Base-by-base conservation (phyloP, 768 basidiomycete species). In the Auricularia heimuer region DNA sequence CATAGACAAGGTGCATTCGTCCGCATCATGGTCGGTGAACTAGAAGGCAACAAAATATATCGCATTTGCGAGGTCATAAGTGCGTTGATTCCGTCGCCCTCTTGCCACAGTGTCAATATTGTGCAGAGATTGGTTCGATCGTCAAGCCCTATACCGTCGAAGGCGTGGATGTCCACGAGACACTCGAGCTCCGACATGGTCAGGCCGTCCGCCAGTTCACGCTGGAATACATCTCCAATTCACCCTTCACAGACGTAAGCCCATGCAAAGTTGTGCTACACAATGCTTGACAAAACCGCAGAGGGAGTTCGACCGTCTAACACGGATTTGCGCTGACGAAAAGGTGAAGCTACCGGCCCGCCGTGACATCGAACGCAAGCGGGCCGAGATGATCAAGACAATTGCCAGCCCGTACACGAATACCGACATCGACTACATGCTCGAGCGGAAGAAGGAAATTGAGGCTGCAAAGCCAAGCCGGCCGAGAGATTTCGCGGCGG, bases 141-240 rank as follows among this genome's bases (percentile, higher is more conserved):
- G 76, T 18, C 36, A 88, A 89, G 72, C 81, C 86, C 0, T 94
- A 94, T 76, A 85, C 85, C 68, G 72, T 94, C 42, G 84, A 92
- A 64, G 83, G 88, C 44, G 79, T 79, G 66, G 77, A 73, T 42
- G 81, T 88, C 56, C 83, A 93, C 69, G 82, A 90, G 66, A 77
- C 78, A 0, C 79, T 98, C 14, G 81, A 89, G 66, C 83, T 98
- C 60, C 85, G 85, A 69, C 89, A 94, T 71, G 95, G 92, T 8
- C 84, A 83, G 64, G 83, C 85, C 0, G 71, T 80, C 7, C 81
- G 79, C 65, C 66, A 75, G 0, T 94, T 89, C 70, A 73, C 75
- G 3, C 94, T 99, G 88, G 92, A 94, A 72, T 89, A 87, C 69
- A 85, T 96, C 7, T 96, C 93, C 6, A 96, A 98, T 71, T 76